These are phyloP conservation scores for Naumovozyma castellii DNA, from an alignment of 805 yeast genomes.

Conservation along the genomic window DNA sequence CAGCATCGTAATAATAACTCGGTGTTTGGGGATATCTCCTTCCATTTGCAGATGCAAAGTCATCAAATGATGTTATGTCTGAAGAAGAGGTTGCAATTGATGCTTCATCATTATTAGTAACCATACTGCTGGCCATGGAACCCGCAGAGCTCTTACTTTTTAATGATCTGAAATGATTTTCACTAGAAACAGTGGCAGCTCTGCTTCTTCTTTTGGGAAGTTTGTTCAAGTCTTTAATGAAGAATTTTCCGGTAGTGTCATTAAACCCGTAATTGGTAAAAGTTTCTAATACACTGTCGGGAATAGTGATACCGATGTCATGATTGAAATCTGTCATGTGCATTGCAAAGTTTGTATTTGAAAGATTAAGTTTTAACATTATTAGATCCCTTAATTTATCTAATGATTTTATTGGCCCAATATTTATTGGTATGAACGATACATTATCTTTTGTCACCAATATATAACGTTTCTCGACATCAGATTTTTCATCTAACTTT, in stretches of 20 bases:
- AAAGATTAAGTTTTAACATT: constrained; percentile 29
- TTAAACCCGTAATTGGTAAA: constrained; percentile 31
- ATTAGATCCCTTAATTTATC: constrained; percentile 35
- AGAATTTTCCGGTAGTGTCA: constrained; percentile 24
- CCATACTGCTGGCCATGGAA: constrained; percentile 20
- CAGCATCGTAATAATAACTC: constrained; percentile 23
- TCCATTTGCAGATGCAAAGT: constrained; percentile 14
- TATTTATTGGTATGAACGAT: constrained; percentile 42
- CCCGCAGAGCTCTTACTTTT: constrained; percentile 23
- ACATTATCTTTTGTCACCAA: constrained; percentile 58
- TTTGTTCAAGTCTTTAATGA: constrained; percentile 15
- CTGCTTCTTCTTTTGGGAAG: constrained; percentile 11
- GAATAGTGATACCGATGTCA: constrained; percentile 46
- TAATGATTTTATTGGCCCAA: constrained; percentile 24
- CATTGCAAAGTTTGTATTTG: constrained; percentile 28
- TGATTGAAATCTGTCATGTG: constrained; percentile 65
- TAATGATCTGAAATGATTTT: constrained; percentile 13
- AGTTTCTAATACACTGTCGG: constrained; percentile 37
- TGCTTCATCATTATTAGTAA: constrained; percentile 21
- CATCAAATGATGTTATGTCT: constrained; percentile 26
- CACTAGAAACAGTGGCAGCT: constrained; percentile 10
- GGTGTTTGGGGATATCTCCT: constrained; percentile 29
- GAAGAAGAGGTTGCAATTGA: constrained; percentile 24
- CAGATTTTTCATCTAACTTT: not conserved
- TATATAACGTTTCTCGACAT: constrained; percentile 27